phyloP scores from a whole-genome alignment of 2,329 filamentous ascomycete genomes.

The Drechslerella coelobrocha region DNA sequence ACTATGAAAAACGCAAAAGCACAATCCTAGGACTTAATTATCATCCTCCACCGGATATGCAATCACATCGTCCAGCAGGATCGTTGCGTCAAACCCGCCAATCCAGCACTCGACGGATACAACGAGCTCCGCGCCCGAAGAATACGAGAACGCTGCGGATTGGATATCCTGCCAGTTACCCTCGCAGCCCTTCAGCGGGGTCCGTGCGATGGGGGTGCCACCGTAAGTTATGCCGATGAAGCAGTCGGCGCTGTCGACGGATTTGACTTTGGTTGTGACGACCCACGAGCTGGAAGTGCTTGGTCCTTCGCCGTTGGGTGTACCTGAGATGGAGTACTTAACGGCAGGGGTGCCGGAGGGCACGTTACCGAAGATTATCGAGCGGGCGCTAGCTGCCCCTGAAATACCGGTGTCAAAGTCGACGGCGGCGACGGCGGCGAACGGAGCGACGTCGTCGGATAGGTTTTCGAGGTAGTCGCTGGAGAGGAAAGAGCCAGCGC shows the following conservation, averaged over 20 bases:
- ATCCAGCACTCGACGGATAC: constrained; percentile 3
- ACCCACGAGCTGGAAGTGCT: neutral
- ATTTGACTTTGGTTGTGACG: constrained; percentile 5
- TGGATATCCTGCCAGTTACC: constrained; percentile 3
- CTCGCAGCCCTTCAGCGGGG: constrained; percentile 6
- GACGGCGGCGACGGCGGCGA: neutral
- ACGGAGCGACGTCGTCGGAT: too few relatives aligned
- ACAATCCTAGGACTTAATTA: neutral
- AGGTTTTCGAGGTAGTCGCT: neutral
- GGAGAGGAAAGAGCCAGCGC: too few relatives aligned
- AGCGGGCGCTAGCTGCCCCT: neutral
- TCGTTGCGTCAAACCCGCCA: constrained; percentile 2
- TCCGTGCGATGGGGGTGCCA: neutral
- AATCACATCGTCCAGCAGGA: constrained; percentile 9
- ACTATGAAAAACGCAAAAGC: too few relatives aligned
- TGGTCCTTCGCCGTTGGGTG: neutral
- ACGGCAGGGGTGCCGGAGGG: neutral
- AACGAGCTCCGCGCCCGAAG: neutral
- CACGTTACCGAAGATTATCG: neutral
- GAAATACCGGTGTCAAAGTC: neutral
- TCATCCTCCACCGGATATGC: neutral
- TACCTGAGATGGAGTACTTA: neutral
- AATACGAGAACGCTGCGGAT: neutral
- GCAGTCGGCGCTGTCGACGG: neutral
- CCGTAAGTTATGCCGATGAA: neutral